Conservation (phyloP, 768 basidiomycete species). For the Boletus edulis region DNA sequence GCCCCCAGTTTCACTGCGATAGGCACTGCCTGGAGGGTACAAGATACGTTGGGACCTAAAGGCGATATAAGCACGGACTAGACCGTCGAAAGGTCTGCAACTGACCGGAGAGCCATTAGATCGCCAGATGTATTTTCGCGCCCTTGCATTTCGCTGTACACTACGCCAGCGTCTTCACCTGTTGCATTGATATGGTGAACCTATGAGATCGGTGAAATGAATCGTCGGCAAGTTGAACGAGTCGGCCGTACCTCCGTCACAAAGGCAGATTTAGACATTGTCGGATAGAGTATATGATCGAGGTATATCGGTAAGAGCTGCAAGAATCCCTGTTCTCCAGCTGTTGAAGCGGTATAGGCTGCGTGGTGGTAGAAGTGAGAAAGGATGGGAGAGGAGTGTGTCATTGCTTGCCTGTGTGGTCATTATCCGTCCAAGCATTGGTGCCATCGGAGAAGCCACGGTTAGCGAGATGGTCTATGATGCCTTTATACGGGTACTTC, state of each 20-base stretch:
- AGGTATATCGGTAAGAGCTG: constrained; percentile 86
- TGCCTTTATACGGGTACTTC: constrained; percentile 93
- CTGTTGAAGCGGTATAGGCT: constrained; percentile 94
- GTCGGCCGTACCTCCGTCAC: constrained; percentile 52
- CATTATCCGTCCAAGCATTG: constrained; percentile 97
- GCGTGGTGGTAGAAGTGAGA: background rate
- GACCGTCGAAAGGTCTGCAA: constrained; percentile 4
- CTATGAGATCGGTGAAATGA: constrained; percentile 36
- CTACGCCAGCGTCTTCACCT: constrained; percentile 92
- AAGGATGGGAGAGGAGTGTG: background rate
- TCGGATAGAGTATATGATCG: constrained; percentile 96
- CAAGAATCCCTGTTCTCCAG: constrained; percentile 89
- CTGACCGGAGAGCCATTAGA: constrained; percentile 82
- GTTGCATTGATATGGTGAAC: constrained; percentile 93
- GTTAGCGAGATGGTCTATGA: constrained; percentile 93
- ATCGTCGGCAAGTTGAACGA: background rate
- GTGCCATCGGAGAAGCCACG: constrained; percentile 89
- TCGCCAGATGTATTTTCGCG: constrained; percentile 91
- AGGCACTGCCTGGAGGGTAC: constrained; percentile 80
- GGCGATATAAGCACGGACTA: constrained; percentile 3
- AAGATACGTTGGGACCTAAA: constrained; percentile 73
- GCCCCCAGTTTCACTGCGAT: constrained; percentile 96
- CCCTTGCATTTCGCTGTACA: constrained; percentile 97
- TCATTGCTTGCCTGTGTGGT: constrained; percentile 56
- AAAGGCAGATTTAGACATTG: constrained; percentile 83